Base-by-base conservation (phyloP, 129 eudicot genomes). In the Helianthus tuberosus region DNA sequence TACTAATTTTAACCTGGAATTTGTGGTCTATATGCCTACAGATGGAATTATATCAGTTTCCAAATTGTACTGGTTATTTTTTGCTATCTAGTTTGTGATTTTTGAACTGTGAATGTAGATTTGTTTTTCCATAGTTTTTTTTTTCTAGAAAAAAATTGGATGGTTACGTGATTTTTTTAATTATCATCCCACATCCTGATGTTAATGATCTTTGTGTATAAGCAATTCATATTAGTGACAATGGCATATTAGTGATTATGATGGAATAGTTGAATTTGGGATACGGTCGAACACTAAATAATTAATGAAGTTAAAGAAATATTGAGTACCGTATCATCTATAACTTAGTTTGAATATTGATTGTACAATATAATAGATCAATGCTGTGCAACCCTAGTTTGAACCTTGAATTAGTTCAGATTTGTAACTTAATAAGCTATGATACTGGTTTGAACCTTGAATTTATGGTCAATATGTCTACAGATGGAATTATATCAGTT, bases 51-150 rank as follows among this genome's bases (percentile, higher is more conserved):
- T 44, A 12, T 55, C 17, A 59, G 32, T 69, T 49, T 13, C 11
- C 7, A 23, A 43, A 5, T 73, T 48, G 20, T 47, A 15, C 12
- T 36, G 29, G 32, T 73, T 49, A 61, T 73, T 73, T 2, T 3
- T 58, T 2, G 10, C 27, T 14, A n/a, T 73, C 15, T 73, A 27
- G 16, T 51, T 52, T 51, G n/a, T 73, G 43, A 20, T 20, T 20
- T 20, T 20, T 20, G 23, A 0, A 23, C 27, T 27, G 23, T 72
- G 68, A 9, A 44, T 35, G 47, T 46, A 8, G 41, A 32, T 49
- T 59, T 71, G 75, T 71, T 73, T 72, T 32, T 13, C 68, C 16
- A 62, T 35, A n/a, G 23, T 20, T 20, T 20, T 20, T 20, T 20
- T 20, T 20, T 20, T 20, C 23, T 20, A 20, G 23, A 20, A 20